A percentile compares a stretch with the other conserved stretches of the same genome.
Conservation (phyloP, 2,329 filamentous ascomycete species). For the Cytospora piceicola region DNA sequence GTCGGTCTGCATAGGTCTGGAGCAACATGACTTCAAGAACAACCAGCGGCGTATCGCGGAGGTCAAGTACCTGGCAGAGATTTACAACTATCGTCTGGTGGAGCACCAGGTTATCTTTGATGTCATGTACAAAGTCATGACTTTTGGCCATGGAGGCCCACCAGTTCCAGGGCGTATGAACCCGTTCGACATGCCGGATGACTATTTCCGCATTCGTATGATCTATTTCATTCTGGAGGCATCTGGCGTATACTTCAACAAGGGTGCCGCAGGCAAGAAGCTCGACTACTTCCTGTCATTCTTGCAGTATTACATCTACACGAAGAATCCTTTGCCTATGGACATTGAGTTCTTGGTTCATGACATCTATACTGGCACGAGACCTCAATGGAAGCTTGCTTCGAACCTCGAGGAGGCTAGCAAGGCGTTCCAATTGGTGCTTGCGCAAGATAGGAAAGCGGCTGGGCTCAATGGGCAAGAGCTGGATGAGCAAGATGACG, state of each 20-base stretch:
- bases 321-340: constrained; percentile 89
- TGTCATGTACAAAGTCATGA: constrained; percentile 90
- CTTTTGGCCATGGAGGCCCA: constrained; percentile 86
- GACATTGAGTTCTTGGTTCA: constrained; percentile 97
- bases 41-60: constrained; percentile 94
- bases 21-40: constrained; percentile 96
- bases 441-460: constrained; percentile 85
- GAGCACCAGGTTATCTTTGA: constrained; percentile 96
- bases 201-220: constrained; percentile 93
- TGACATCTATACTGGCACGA: constrained; percentile 81
- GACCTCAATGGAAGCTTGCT: constrained; percentile 91
- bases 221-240: constrained; percentile 90
- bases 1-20: constrained; percentile 82
- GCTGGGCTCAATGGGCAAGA: constrained; percentile 73
- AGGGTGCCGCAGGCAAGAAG: constrained; percentile 93
- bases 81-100: constrained; percentile 97
- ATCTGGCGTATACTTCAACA: constrained; percentile 94
- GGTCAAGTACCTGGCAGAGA: constrained; percentile 92
- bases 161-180: constrained; percentile 79
- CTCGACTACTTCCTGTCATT: constrained; percentile 97
- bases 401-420: constrained; percentile 81
- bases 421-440: constrained; percentile 82
- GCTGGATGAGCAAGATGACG: constrained; percentile 71
- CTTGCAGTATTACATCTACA: constrained; percentile 93
- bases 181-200: constrained; percentile 83